Percentiles rank a stretch among this genome's conserved stretches.
Evolutionary conservation across 2,329 filamentous ascomycete species (phyloP).

Genomic region (Diaporthe capsici): DNA sequence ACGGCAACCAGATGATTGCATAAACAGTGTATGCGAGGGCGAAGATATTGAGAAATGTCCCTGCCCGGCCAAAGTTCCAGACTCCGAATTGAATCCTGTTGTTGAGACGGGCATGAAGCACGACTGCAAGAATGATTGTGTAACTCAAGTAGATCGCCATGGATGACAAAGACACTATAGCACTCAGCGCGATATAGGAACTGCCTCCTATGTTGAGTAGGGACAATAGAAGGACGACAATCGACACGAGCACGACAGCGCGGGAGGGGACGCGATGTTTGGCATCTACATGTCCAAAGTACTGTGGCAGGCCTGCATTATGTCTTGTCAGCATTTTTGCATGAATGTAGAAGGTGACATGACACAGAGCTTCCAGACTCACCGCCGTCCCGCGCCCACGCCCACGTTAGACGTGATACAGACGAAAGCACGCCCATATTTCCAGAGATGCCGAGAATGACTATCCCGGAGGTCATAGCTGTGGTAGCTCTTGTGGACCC

Average conservation of each 20-base stretch:
- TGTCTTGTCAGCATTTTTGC: constrained; percentile 23
- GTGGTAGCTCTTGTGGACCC: constrained; percentile 56
- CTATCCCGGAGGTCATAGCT: constrained; percentile 55
- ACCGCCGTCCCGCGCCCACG: constrained; percentile 63
- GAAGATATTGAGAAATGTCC: constrained; percentile 38
- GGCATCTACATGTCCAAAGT: constrained; percentile 47
- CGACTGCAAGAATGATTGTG: constrained; percentile 39
- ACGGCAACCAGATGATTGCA: constrained; percentile 40
- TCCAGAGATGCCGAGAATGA: constrained; percentile 55
- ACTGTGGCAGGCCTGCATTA: constrained; percentile 34
- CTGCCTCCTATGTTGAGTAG: constrained; percentile 56
- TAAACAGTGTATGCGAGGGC: constrained; percentile 42
- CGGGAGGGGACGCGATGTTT: constrained; percentile 53
- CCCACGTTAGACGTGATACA: constrained; percentile 63
- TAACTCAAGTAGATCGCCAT: constrained; percentile 43
- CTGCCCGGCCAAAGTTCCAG: constrained; percentile 41
- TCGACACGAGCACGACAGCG: constrained; percentile 52
- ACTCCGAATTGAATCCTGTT: constrained; percentile 1
- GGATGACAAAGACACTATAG: constrained; percentile 55
- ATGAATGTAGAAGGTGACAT: constrained; percentile 54
- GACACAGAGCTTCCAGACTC: constrained; percentile 47
- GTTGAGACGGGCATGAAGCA: constrained; percentile 38
- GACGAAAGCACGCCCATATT: constrained; percentile 60
- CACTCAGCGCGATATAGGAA: constrained; percentile 53
- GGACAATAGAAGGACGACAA: constrained; percentile 51